Evolutionary conservation across 306 rosid species (phyloP).

Genomic region (Vigna hirtella): DNA sequence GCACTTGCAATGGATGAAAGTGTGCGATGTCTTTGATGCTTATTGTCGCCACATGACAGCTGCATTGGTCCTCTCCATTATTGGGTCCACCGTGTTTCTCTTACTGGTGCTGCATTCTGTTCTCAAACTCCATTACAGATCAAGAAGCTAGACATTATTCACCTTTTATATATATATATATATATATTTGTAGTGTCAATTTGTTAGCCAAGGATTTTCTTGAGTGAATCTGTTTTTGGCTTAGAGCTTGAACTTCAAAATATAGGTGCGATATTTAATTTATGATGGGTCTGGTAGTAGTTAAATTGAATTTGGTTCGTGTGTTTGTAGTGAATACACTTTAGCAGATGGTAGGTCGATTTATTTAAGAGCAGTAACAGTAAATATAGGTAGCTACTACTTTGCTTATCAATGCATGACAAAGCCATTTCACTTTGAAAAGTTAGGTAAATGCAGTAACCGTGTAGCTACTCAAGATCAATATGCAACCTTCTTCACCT

Average conservation of each 20-base stretch:
- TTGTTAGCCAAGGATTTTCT: background rate
- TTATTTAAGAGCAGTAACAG: constrained; percentile 38
- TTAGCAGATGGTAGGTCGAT: constrained; percentile 40
- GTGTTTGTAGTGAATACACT: constrained; percentile 18
- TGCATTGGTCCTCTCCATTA: constrained; percentile 56
- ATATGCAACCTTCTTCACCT: constrained; percentile 1
- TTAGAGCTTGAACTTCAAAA: background rate
- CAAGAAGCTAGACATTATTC: background rate
- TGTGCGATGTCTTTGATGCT: constrained; percentile 58
- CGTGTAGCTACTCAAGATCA: constrained; percentile 8
- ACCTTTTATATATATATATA: background rate
- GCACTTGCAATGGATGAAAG: constrained; percentile 67
- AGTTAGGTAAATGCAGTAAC: constrained; percentile 29
- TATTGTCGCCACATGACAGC: constrained; percentile 61
- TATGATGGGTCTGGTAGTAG: background rate
- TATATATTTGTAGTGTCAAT: background rate
- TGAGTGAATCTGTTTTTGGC: constrained; percentile 26
- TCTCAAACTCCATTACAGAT: constrained; percentile 49
- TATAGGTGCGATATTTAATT: constrained; percentile 21
- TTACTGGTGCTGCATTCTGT: constrained; percentile 52
- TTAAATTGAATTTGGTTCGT: constrained; percentile 15
- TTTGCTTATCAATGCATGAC: constrained; percentile 14
- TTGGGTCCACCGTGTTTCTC: constrained; percentile 56
- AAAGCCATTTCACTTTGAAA: background rate
- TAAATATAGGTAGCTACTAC: constrained; percentile 6